A percentile compares a stretch with the other conserved stretches of the same genome.
Evolutionary conservation across 805 yeast species (phyloP).

Genomic region (Metschnikowia lochheadii): DNA sequence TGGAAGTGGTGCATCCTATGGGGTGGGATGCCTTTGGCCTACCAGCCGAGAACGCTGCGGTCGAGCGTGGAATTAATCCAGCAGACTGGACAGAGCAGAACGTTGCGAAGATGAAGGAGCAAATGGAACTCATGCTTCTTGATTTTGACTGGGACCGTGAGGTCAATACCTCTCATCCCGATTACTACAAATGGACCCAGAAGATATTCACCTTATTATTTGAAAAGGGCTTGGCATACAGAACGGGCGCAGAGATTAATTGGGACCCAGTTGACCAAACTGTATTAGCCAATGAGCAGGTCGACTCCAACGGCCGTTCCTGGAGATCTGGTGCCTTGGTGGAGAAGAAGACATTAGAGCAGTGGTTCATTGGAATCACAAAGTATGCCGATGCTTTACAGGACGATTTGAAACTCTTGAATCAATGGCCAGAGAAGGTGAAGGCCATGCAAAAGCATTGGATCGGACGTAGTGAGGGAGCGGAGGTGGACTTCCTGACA

Average conservation of each 20-base stretch:
- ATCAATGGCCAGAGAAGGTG: slow-evolving; percentile 85
- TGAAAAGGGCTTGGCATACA: slow-evolving; percentile 78
- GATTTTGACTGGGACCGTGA: slow-evolving; percentile 95
- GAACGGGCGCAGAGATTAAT: slow-evolving; percentile 83
- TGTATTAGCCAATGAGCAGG: slow-evolving; percentile 93
- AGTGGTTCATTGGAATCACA: slow-evolving; percentile 94
- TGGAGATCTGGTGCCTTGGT: slow-evolving; percentile 98
- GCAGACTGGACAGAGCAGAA: slow-evolving; percentile 77
- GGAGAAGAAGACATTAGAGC: slow-evolving; percentile 74
- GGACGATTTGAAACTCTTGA: slow-evolving; percentile 56
- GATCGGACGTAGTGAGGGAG: slow-evolving; percentile 88
- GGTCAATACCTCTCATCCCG: slow-evolving; percentile 78
- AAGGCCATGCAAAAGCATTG: slow-evolving; percentile 88
- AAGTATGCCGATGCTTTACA: slow-evolving; percentile 66
- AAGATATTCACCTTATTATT: slow-evolving; percentile 69
- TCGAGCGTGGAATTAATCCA: slow-evolving; percentile 77
- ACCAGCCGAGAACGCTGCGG: slow-evolving; percentile 98
- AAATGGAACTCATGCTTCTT: slow-evolving; percentile 71
- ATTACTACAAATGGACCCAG: slow-evolving; percentile 91
- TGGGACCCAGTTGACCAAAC: slow-evolving; percentile 98
- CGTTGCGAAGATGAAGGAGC: slow-evolving; percentile 81
- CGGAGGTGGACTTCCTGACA: slow-evolving; percentile 54
- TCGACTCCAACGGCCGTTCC: slow-evolving; percentile 82
- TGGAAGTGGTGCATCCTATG: slow-evolving; percentile 87
- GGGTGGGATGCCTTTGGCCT: slow-evolving; percentile 99